phyloP scores from a whole-genome alignment of 2,329 filamentous ascomycete genomes.

The Pyrenochaeta sp. region DNA sequence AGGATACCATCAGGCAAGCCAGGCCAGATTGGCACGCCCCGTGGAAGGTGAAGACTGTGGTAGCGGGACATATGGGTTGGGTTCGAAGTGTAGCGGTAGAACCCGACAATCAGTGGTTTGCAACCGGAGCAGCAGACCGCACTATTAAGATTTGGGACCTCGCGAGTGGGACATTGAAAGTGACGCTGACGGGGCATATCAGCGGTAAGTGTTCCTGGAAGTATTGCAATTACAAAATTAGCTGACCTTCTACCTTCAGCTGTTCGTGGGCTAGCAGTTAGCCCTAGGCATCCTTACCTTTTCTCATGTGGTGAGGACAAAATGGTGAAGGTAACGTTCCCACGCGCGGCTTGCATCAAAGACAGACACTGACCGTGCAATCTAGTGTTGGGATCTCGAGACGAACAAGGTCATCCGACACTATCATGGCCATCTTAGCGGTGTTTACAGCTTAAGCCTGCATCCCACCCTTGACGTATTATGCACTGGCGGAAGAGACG shows the following conservation, averaged over 20 bases:
- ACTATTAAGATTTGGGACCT: constrained; percentile 97
- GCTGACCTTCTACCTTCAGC: constrained; percentile 16
- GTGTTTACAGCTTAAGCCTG: constrained; percentile 86
- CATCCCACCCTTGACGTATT: constrained; percentile 95
- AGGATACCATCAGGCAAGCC: constrained; percentile 70
- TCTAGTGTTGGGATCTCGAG: constrained; percentile 90
- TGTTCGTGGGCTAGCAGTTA: constrained; percentile 79
- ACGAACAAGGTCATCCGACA: constrained; percentile 91
- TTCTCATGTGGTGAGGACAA: constrained; percentile 99
- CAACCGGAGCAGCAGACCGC: constrained; percentile 90
- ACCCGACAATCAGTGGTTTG: constrained; percentile 97
- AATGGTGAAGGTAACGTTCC: constrained; percentile 78
- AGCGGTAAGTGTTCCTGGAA: not conserved
- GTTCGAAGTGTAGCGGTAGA: constrained; percentile 78
- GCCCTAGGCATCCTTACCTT: constrained; percentile 91
- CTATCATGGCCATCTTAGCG: constrained; percentile 95
- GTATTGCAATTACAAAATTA: not conserved
- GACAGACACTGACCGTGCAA: not conserved
- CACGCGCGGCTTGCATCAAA: not conserved
- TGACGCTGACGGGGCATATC: constrained; percentile 44
- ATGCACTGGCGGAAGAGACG: constrained; percentile 93
- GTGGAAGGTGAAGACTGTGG: constrained; percentile 98
- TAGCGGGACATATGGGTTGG: constrained; percentile 93
- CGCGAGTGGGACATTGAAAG: constrained; percentile 70
- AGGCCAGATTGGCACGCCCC: constrained; percentile 97